These are phyloP conservation scores for Corchorus capsularis DNA, from an alignment of 345 rosid species.

Conservation along the genomic window DNA sequence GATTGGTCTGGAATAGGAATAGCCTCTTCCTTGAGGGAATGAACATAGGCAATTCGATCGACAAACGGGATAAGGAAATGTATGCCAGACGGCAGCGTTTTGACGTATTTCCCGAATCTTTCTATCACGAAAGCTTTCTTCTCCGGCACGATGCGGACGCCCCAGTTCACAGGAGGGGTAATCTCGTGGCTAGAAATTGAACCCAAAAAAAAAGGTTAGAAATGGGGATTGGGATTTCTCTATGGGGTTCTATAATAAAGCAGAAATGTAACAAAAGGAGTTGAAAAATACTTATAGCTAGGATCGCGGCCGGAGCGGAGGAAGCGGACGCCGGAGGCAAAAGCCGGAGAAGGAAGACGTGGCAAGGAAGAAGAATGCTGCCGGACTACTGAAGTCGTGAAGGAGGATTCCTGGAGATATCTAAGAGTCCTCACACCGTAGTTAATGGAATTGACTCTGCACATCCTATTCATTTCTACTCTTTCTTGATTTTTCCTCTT, in stretches of 20 bases:
- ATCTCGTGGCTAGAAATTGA: constrained; percentile 56
- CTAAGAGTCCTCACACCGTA: constrained; percentile 32
- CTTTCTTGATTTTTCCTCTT: neutral
- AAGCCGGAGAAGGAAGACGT: constrained; percentile 26
- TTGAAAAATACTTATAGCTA: constrained; percentile 29
- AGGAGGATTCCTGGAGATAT: constrained; percentile 32
- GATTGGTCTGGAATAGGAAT: constrained; percentile 89
- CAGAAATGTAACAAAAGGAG: neutral
- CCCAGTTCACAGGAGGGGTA: constrained; percentile 85
- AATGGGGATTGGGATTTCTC: neutral
- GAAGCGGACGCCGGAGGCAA: constrained; percentile 42
- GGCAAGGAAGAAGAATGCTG: constrained; percentile 9
- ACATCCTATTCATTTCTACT: constrained; percentile 21
- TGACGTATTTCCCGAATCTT: constrained; percentile 79
- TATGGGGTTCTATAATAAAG: neutral
- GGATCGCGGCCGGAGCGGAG: constrained; percentile 52
- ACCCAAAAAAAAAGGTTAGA: neutral
- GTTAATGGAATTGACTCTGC: constrained; percentile 25
- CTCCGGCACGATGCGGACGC: constrained; percentile 86
- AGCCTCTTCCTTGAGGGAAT: constrained; percentile 95
- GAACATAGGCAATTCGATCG: constrained; percentile 91
- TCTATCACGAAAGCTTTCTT: constrained; percentile 85
- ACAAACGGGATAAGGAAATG: constrained; percentile 87
- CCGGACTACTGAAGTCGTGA: constrained; percentile 25
- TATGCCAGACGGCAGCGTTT: constrained; percentile 79